A percentile compares a stretch with the other conserved stretches of the same genome.
Conservation (phyloP, 139 green algal genomes). For the Chlamydomonas sp. region DNA sequence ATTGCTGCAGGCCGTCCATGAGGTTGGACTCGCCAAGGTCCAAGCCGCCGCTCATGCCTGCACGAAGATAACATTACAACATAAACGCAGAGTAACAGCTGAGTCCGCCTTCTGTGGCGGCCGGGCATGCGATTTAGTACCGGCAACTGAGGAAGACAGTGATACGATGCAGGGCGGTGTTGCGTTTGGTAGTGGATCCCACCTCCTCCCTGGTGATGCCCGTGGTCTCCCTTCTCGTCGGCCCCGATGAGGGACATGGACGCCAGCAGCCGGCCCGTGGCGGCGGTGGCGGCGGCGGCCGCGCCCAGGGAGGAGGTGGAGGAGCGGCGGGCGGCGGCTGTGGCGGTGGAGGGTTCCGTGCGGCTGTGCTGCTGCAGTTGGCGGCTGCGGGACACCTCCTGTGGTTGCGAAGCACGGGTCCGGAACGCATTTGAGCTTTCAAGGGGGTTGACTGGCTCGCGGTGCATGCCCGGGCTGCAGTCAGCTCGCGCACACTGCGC, state of each 20-base stretch:
- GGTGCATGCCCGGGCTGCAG: no score
- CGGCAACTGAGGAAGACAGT: not conserved
- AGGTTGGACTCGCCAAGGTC: not conserved
- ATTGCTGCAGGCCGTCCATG: constrained; percentile 15
- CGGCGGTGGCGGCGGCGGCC: not conserved
- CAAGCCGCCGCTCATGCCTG: not conserved
- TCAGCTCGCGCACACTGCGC: no score
- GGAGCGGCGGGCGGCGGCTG: no score
- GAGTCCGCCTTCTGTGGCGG: not conserved
- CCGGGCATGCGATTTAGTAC: not conserved
- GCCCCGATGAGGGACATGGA: constrained; percentile 16
- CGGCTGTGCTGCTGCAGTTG: not conserved
- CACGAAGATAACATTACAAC: not conserved
- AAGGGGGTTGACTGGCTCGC: not conserved
- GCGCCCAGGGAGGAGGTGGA: no score
- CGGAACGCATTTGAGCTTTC: no score
- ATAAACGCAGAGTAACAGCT: not conserved
- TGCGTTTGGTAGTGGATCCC: no score
- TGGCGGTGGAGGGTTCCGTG: no score
- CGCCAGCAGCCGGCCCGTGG: not conserved
- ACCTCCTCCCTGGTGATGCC: no score
- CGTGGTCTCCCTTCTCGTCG: not conserved
- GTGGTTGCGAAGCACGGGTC: not conserved
- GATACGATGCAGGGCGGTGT: not conserved
- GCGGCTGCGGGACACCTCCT: constrained; percentile 14